phyloP scores from a whole-genome alignment of 129 eudicot species.

The Flaveria trinervia region DNA sequence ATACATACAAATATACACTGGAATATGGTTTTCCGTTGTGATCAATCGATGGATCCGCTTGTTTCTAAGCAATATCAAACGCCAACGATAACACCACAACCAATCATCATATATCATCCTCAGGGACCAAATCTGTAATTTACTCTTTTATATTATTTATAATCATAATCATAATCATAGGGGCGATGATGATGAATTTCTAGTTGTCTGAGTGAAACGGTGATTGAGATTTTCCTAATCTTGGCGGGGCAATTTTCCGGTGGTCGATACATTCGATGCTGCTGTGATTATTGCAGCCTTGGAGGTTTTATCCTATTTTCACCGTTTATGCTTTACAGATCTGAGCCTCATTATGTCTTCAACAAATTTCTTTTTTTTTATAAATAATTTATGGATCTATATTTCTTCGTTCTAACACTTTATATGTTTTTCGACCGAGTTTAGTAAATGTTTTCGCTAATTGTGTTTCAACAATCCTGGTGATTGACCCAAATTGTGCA shows the following conservation, averaged over 20 bases:
- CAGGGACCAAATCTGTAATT: not conserved
- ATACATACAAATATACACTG: not conserved
- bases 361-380: not conserved
- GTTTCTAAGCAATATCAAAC: not conserved
- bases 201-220: slow-evolving; percentile 1
- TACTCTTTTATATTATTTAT: not conserved
- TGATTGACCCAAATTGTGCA: too few species aligned
- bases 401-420: not conserved
- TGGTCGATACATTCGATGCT: not conserved
- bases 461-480: too few species aligned
- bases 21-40: not conserved
- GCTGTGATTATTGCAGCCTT: slow-evolving; percentile 7
- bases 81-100: not conserved
- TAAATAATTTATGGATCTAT: not conserved
- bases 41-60: not conserved
- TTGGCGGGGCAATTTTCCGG: slow-evolving; percentile 11
- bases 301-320: not conserved
- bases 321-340: slow-evolving; percentile 1
- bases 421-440: not conserved
- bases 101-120: too few species aligned
- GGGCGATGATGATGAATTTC: not conserved
- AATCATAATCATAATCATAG: not conserved
- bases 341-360: not conserved
- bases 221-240: slow-evolving; percentile 3
- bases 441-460: too few species aligned